These are phyloP conservation scores for Cinnamomum micranthum DNA, from an alignment of 164 flowering plant species.

Conservation along the genomic window DNA sequence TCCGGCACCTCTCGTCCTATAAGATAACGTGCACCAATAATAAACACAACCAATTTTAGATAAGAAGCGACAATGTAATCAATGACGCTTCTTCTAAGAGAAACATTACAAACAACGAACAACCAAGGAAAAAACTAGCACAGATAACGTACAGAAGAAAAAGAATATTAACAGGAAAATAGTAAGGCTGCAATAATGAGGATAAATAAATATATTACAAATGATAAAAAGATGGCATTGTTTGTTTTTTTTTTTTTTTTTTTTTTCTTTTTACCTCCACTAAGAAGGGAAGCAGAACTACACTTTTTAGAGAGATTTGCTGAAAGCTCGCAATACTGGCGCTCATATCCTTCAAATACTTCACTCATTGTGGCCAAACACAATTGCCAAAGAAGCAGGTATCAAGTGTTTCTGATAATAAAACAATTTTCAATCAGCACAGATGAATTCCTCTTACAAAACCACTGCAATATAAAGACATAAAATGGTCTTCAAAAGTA, in stretches of 20 bases:
- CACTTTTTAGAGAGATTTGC: slow-evolving; percentile 65
- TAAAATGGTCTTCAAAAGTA: too few relatives aligned
- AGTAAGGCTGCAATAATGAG: background rate
- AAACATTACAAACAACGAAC: too few relatives aligned
- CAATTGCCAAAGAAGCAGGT: too few relatives aligned
- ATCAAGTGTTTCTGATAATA: too few relatives aligned
- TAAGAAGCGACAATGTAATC: too few relatives aligned
- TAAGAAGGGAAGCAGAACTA: slow-evolving; percentile 49
- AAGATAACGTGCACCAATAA: too few relatives aligned
- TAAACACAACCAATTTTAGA: too few relatives aligned
- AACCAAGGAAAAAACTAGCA: background rate
- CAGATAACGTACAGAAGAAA: background rate
- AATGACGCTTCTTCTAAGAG: too few relatives aligned
- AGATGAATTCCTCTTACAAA: too few relatives aligned
- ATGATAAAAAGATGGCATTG: background rate
- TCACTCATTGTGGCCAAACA: slow-evolving; percentile 49
- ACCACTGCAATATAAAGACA: too few relatives aligned
- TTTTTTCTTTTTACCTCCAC: slow-evolving; percentile 48
- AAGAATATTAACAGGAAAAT: background rate
- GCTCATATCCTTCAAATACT: slow-evolving; percentile 72
- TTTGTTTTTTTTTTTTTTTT: background rate
- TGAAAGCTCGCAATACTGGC: slow-evolving; percentile 76
- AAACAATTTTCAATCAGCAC: too few relatives aligned
- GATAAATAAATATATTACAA: background rate
- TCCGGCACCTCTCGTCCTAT: too few relatives aligned